phyloP scores from a whole-genome alignment of 257 asterid species.

The Solanum rostratum region DNA sequence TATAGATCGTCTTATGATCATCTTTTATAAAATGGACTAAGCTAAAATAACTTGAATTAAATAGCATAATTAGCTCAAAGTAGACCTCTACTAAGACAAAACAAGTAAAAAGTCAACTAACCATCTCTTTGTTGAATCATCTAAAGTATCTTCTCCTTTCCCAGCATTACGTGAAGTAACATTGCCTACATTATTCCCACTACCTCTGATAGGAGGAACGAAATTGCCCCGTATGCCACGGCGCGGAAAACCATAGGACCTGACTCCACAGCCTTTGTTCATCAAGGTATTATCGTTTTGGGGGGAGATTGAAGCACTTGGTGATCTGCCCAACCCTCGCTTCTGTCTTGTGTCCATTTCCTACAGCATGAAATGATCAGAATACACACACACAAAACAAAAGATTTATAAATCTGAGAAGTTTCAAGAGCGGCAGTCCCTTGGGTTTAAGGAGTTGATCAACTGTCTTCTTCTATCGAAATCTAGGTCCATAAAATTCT shows the following conservation, averaged over 20 bases:
- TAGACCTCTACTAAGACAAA: background rate
- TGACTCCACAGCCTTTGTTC: conserved; percentile 56
- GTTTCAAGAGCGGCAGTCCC: background rate
- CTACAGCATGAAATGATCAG: conserved; percentile 24
- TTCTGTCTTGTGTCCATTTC: conserved; percentile 89
- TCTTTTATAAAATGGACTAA: background rate
- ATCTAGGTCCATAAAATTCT: background rate
- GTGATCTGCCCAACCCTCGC: conserved; percentile 68
- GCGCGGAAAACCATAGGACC: conserved; percentile 62
- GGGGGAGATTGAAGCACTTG: conserved; percentile 66
- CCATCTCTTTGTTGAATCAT: conserved; percentile 89
- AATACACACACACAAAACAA: background rate
- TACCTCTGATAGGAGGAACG: conserved; percentile 83
- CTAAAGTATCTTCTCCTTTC: conserved; percentile 76
- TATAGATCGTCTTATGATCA: background rate
- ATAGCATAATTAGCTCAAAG: background rate
- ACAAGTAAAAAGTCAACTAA: conserved; percentile 11
- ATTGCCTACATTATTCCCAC: conserved; percentile 54
- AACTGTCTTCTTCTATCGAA: background rate
- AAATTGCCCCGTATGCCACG: conserved; percentile 95
- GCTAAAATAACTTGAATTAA: background rate
- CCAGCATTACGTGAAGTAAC: conserved; percentile 55
- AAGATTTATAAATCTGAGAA: conserved; percentile 1
- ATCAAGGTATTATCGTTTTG: conserved; percentile 47
- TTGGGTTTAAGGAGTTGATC: background rate